Evolutionary conservation across 2,329 filamentous ascomycete genomes (phyloP), one percentile per base, ranked within the genome.

Genomic region (Setomelanomma holmii): DNA sequence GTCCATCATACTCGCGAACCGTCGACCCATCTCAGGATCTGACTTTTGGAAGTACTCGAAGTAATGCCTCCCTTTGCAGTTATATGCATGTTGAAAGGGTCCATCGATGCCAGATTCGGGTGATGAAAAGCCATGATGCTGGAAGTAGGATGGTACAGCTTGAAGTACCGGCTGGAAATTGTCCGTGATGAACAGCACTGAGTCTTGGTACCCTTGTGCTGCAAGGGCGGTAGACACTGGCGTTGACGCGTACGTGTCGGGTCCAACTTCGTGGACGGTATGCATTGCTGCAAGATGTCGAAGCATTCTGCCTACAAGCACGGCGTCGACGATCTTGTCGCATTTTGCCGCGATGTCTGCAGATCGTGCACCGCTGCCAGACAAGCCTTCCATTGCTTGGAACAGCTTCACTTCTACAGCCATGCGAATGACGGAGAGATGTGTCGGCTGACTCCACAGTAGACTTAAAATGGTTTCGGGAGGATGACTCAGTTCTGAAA

Each of bases 1-100:
- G 20, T 60, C 58, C 63, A 68, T 68, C 66, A 68, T 68, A 24
- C 63, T 65, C 6, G 59, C 66, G 40, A 68, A 68, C 4, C 64
- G 34, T 5, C 59, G 44, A 1, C 66, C 66, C 56, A 65, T 60
- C n/a, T 66, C 62, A 1, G 51, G 63, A n/a, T 60, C 43, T 7
- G 45, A 53, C 1, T 53, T 53, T 19, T 61, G 51, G 30, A 67
- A 65, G 44, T 66, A 64, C 48, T 67, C 64, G 27, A 66, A 68
- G n/a, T 55, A 49, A 30, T 58, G 56, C 7, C 7, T 30, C 6
- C 63, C 64, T 14, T 66, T 64, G 43, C 61, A 62, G 16, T 58
- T 40, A 27, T 60, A 62, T 1, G 59, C 52, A 42, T 62, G 54
- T 50, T 68, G 64, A 24, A 66, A 64, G n/a, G 62, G 62, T 0